Percentiles rank a stretch among this genome's conserved stretches.
These are phyloP conservation scores for Solanum hybrid DNA, from an alignment of 305 asterid species.

Conservation along the genomic window DNA sequence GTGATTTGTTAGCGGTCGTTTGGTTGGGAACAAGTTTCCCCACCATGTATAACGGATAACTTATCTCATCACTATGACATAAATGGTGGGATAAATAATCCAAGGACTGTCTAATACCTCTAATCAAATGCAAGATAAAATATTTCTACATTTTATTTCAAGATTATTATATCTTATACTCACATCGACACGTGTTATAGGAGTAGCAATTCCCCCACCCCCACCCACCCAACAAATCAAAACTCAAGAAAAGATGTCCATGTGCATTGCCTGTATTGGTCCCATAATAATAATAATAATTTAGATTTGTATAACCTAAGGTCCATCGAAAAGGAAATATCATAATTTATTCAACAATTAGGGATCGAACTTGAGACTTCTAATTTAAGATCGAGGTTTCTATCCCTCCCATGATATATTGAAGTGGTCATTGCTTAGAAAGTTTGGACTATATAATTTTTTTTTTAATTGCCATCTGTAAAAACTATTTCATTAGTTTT, in stretches of 20 bases:
- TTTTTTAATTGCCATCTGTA: neutral
- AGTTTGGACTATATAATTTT: neutral
- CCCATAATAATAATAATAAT: too few relatives aligned
- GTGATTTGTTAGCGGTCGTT: neutral
- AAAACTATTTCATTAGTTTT: neutral
- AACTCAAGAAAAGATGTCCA: neutral
- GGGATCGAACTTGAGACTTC: fast-evolving
- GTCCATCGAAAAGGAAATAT: neutral
- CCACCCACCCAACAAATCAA: neutral
- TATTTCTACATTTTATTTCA: too few relatives aligned
- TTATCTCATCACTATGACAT: neutral
- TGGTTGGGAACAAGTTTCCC: neutral
- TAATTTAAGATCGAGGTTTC: neutral
- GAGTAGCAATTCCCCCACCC: neutral
- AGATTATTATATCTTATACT: too few relatives aligned
- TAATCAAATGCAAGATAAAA: fast-evolving
- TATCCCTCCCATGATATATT: too few relatives aligned
- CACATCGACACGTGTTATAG: neutral
- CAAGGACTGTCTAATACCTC: fast-evolving
- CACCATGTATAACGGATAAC: too few relatives aligned
- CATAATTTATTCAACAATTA: too few relatives aligned
- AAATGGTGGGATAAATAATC: neutral
- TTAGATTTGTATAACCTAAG: neutral
- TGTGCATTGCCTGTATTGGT: neutral
- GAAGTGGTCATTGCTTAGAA: neutral